These are phyloP conservation scores for Amborella trichopoda DNA, from an alignment of 164 flowering plant genomes.

Conservation along the genomic window DNA sequence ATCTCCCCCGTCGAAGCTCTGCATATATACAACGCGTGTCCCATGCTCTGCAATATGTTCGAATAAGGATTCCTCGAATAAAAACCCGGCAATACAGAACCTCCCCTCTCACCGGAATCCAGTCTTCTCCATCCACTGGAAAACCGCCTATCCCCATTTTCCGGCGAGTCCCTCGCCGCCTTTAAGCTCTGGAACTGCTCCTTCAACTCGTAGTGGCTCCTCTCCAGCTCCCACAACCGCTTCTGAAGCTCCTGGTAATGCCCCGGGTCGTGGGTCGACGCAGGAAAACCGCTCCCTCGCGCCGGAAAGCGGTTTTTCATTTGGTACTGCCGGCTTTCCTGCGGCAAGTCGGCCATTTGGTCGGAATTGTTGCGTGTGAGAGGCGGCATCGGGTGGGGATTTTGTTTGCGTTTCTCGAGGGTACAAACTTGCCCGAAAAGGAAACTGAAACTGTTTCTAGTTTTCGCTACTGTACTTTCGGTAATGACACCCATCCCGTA, in stretches of 20 bases:
- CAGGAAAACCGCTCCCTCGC: not conserved
- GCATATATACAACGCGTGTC: conserved; percentile 56
- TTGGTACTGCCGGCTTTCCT: not conserved
- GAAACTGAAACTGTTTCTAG: too few relatives aligned
- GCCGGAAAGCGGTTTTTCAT: not conserved
- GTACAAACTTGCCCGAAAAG: too few relatives aligned
- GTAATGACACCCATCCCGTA: too few relatives aligned
- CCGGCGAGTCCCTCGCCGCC: conserved; percentile 10
- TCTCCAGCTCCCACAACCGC: conserved; percentile 39
- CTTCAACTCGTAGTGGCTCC: conserved; percentile 31
- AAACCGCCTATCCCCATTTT: not conserved
- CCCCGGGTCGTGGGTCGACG: too few relatives aligned
- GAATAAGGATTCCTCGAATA: conserved; percentile 25
- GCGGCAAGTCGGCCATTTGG: too few relatives aligned
- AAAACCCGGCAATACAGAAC: conserved; percentile 21
- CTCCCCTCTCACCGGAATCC: conserved; percentile 6
- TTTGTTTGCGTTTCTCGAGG: too few relatives aligned
- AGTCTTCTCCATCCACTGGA: conserved; percentile 1
- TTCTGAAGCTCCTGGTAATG: conserved; percentile 13
- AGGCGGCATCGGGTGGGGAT: too few relatives aligned
- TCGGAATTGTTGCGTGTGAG: too few relatives aligned
- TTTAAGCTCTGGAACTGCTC: conserved; percentile 27
- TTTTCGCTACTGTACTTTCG: too few relatives aligned
- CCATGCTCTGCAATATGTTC: conserved; percentile 45
- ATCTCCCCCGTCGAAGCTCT: conserved; percentile 44